Evolutionary conservation across 2,329 filamentous ascomycete species (phyloP), one percentile per base, ranked within the genome.

Genomic region (Ophiostoma himal-ulmi): DNA sequence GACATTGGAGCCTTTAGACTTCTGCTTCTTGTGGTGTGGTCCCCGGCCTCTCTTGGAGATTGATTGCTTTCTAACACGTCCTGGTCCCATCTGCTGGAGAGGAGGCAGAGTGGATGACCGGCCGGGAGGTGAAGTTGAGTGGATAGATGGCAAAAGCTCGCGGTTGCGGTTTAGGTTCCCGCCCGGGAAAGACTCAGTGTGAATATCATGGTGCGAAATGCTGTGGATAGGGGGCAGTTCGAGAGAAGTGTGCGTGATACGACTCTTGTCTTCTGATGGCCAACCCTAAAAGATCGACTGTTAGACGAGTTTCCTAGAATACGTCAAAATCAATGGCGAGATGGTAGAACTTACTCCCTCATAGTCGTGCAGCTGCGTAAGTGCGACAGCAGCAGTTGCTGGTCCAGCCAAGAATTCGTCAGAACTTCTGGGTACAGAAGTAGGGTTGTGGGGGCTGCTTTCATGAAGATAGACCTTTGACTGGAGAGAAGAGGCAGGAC

Each of bases 81-180:
- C 88, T 30, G 88, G 85, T 57, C 91, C 91, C 54, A 92, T 82
- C 60, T 92, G 86, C 75, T 95, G 91, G 68, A 94, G 85, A 3
- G 94, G 93, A 37, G 94, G 93, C 34, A 97, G 84, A 0, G 93
- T 97, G 0, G 93, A 94, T 17, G 93, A 96, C 73, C 94, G 91
- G 70, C 91, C 92, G 7, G 93, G 91, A 0, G 93, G 94, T 11
- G 94, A 96, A 72, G 89, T 89, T 69, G 87, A 86, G 52, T 97
- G 82, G 71, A 95, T 92, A 0, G 93, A 96, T 1, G 93, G 92
- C 7, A 97, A 85, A 68, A 95, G 84, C 75, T 94, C 91, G 76
- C 91, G 86, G 71, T 87, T 88, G 74, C 88, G 85, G 73, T 81
- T 57, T 84, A 81, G 73, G 68, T 88, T 85, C 74, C 88, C 83